Base-by-base conservation (phyloP, 2,329 filamentous ascomycete species). In the Pleurostoma richardsiae region DNA sequence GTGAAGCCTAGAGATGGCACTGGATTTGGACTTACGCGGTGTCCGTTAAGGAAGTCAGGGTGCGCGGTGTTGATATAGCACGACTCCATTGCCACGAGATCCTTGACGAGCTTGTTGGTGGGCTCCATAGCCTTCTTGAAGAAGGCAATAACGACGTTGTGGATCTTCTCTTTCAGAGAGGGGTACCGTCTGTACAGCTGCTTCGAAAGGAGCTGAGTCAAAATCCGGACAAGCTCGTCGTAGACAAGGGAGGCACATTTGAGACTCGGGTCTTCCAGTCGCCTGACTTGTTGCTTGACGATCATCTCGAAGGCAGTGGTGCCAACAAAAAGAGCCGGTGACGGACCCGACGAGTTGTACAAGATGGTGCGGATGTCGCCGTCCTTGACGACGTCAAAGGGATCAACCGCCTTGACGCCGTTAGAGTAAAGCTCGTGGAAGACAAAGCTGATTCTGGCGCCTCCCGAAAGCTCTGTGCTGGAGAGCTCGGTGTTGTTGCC, bases 91-190 rank as follows among this genome's bases (percentile, higher is more conserved):
- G 85, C 72, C 29, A 99, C 92, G 39, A 99, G 78, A 64, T 99
- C 94, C 60, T 74, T 84, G 48, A 99, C 94, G 42, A 99, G 80
- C 77, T 97, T 97, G 74, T 96, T 97, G 36, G 94, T 96, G 5
- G 94, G 94, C 45, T 96, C 90, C 88, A 97, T 96, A 45, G 90
- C 85, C 73, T 95, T 96, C 73, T 97, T 97, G 78, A 96, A 97
- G 71, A 99, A 99, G 7, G 74, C 62, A 57, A 99, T 94, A 43
- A 97, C 92, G 10, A 96, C 91, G 10, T 77, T 76, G 66, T 99
- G 91, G 69, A 99, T 88, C 73, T 95, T 96, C 76, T 99, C 94
- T 77, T 97, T 97, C 46, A 99, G 76, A 53, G 76, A 73, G n/a
- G 94, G 94, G 63, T 99, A 99, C 51, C 94, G 82, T 52, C 92